These are phyloP conservation scores for Lyophyllum shimeji DNA, from an alignment of 768 basidiomycete species.

Conservation along the genomic window DNA sequence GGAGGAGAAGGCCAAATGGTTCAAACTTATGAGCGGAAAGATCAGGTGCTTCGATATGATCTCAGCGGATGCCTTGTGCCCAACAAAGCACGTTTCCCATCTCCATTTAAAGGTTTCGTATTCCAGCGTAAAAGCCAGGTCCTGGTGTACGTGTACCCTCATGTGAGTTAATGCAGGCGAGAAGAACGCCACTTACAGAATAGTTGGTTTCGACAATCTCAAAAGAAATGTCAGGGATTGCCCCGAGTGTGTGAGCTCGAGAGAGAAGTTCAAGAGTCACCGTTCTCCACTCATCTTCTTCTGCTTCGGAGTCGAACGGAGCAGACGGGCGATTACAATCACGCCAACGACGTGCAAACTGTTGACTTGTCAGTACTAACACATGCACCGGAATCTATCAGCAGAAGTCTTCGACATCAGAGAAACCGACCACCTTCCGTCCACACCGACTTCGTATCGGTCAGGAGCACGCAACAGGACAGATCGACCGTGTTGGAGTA, in stretches of 20 bases:
- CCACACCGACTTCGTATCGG: slow-evolving; percentile 77
- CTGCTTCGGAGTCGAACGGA: slow-evolving; percentile 24
- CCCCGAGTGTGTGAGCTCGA: slow-evolving; percentile 62
- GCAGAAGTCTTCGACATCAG: slow-evolving; percentile 10
- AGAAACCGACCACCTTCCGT: slow-evolving; percentile 57
- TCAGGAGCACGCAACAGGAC: slow-evolving; percentile 60
- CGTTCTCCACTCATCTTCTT: slow-evolving; percentile 63
- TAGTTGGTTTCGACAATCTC: slow-evolving; percentile 58
- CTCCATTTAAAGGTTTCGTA: slow-evolving; percentile 68
- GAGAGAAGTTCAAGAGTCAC: slow-evolving; percentile 53
- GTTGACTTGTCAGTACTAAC: slow-evolving; percentile 53
- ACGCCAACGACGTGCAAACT: slow-evolving; percentile 72
- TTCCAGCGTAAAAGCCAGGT: slow-evolving; percentile 62
- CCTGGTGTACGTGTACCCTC: slow-evolving; percentile 39
- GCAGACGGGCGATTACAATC: slow-evolving; percentile 46
- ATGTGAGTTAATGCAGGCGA: background rate
- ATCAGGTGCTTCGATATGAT: slow-evolving; percentile 79
- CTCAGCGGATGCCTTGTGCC: slow-evolving; percentile 65
- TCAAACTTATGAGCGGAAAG: slow-evolving; percentile 70
- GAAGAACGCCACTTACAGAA: slow-evolving; percentile 42
- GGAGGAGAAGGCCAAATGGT: slow-evolving; percentile 66
- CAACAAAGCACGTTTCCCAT: slow-evolving; percentile 73
- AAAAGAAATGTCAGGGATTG: slow-evolving; percentile 55
- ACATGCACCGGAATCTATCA: slow-evolving; percentile 7
- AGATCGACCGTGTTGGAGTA: slow-evolving; percentile 52